Evolutionary conservation across 169 alveolate genomes (phyloP).

Genomic region (Besnoitia besnoiti): DNA sequence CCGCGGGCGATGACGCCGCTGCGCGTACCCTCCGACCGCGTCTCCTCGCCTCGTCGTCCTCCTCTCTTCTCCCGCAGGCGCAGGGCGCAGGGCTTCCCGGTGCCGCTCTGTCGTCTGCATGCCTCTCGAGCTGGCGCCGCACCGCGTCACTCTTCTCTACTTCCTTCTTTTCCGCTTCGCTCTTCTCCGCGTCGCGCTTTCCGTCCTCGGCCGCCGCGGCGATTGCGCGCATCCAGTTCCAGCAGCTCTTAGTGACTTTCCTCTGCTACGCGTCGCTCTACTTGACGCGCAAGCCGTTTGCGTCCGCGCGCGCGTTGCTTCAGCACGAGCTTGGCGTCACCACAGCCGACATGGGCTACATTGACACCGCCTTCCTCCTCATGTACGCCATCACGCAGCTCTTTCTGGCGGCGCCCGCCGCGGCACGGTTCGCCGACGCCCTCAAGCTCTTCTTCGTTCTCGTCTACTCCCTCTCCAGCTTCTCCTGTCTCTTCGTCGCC

Average conservation of each 20-base stretch:
- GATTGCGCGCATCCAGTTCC: neutral
- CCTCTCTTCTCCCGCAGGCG: neutral
- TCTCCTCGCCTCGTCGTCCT: neutral
- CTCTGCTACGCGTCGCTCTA: constrained; percentile 70
- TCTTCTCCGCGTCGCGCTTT: neutral
- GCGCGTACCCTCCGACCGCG: no score
- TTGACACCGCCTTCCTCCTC: constrained; percentile 73
- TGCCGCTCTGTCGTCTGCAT: neutral
- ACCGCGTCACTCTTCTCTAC: neutral
- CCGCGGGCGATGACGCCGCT: no score
- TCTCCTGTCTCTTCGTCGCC: neutral
- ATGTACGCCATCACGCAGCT: constrained; percentile 74
- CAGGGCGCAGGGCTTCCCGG: neutral
- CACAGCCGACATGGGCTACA: constrained; percentile 69
- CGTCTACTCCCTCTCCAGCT: constrained; percentile 27
- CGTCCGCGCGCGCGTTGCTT: constrained; percentile 69
- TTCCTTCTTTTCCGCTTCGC: no score
- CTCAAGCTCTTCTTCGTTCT: neutral
- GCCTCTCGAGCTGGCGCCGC: neutral
- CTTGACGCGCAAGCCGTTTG: constrained; percentile 76
- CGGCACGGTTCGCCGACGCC: neutral
- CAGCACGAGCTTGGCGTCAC: constrained; percentile 68
- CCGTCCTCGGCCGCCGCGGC: neutral
- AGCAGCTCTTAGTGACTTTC: constrained; percentile 66
- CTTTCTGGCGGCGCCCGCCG: constrained; percentile 46